Conservation (phyloP, 176 grass and related monocot genomes). For the Triticum dicoccoides region DNA sequence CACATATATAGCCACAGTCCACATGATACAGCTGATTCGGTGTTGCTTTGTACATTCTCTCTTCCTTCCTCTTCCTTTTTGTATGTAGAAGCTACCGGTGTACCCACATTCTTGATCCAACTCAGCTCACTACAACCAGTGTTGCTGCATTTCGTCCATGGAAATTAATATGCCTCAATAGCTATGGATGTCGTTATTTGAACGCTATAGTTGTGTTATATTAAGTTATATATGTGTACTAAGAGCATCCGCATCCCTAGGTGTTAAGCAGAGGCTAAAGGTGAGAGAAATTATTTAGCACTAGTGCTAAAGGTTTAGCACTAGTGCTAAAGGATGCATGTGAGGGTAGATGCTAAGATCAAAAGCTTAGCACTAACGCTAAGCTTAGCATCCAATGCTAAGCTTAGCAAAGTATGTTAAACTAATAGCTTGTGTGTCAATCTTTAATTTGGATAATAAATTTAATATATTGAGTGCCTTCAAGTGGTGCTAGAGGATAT, state of each 20-base stretch:
- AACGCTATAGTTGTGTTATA: background rate
- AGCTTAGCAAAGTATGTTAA: background rate
- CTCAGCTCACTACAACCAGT: background rate
- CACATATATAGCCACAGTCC: background rate
- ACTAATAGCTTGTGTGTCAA: background rate
- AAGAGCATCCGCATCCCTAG: background rate
- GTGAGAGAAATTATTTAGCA: constrained; percentile 3
- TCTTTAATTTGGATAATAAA: background rate
- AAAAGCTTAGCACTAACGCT: background rate
- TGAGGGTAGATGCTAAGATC: background rate
- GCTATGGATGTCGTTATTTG: background rate
- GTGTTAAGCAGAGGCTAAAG: background rate
- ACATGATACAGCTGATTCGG: background rate
- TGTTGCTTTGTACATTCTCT: background rate
- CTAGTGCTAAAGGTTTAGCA: background rate
- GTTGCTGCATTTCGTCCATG: background rate
- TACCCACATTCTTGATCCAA: background rate
- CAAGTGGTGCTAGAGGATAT: background rate
- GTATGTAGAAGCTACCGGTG: background rate
- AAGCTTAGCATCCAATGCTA: background rate
- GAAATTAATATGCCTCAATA: background rate
- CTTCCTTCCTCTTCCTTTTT: background rate
- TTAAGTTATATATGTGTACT: background rate
- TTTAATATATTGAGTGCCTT: background rate
- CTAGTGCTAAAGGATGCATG: background rate